Evolutionary conservation across 208 protist genomes (phyloP), one percentile per base, ranked within the genome.

Genomic region (Leishmania braziliensis): DNA sequence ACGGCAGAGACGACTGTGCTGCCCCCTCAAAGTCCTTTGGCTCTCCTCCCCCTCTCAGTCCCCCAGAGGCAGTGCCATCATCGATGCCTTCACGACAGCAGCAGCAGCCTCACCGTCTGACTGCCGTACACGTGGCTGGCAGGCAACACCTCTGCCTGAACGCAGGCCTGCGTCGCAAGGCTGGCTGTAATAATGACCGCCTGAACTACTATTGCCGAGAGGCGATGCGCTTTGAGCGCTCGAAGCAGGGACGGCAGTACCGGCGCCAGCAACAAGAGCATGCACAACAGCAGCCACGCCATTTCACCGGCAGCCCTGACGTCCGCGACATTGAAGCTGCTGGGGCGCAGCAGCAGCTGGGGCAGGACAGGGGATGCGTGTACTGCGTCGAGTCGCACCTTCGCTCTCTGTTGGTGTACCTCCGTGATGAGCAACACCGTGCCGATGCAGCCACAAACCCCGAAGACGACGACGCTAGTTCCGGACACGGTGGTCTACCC

Each of bases 181-280:
- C 86, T 8, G 86, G 58, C 36, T 75, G 77, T 65, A 83, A 80
- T n/a, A 70, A 51, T 3, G 79, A 80, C n/a, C 79, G 85, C n/a
- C 88, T 99, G 14, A 99, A 98, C 78, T 95, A 99, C 43, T 62
- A 94, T n/a, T 99, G 98, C 82, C 60, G 96, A 8, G 97, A 98
- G 66, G 91, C 99, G 53, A 95, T 97, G 76, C 71, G 53, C 58
- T 95, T 90, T 75, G 92, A 96, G 78, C 79, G 87, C 70, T 91
- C 86, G 33, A 79, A 86, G 75, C 84, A 84, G 18, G 94, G 92
- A 3, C 80, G 86, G 0, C 54, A 54, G 16, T 80, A 84, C 8
- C 91, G 94, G 39, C 83, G 86, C 8, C 70, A 60, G 23, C 63
- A 50, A 50, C 70, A 83, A 10, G 53, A 51, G 50, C 56, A 60